Evolutionary conservation across 2,329 filamentous ascomycete species (phyloP), one percentile per base, ranked within the genome.

Genomic region (Exserohilum rostratum): DNA sequence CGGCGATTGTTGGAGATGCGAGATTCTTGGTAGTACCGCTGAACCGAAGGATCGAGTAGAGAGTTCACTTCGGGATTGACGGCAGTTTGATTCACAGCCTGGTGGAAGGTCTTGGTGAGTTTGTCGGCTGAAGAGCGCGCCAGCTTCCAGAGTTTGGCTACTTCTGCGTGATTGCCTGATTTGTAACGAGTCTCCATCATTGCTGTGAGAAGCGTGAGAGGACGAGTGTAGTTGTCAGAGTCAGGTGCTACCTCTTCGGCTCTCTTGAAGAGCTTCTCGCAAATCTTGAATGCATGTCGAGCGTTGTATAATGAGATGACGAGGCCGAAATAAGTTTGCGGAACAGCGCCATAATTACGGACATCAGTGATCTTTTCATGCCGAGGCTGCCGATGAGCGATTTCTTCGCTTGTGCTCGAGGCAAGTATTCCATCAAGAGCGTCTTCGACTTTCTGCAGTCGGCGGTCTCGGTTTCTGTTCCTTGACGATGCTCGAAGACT

Each of bases 151-250:
- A 85, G 86, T 40, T 82, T 74, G 58, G 85, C 82, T 17, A 93
- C 86, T 46, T 84, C 80, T 5, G 82, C 77, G 61, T 85, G 83
- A 18, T 87, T 80, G 34, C 79, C 75, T 15, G 87, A 82, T 46
- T 80, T 77, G 38, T 85, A 77, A 66, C 90, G 83, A 0, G 85
- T 81, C 18, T 82, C 77, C 88, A 96, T 93, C 53, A 93, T 74
- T 7, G 87, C 74, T 5, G 71, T 74, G 20, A 77, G 65, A 39
- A 77, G 83, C 0, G 78, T 80, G 22, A 72, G 61, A 10, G 72
- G 70, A 1, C 58, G 60, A 18, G 61, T 57, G 17, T 64, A 66
- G 17, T 61, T 57, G 3, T 54, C 40, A 1, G 46, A 46, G 9
- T 62, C 55, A 6, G 57, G 50, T 17, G 65, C 60, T 5, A 57